These are phyloP conservation scores for Xylaria sp. DNA, from an alignment of 2,329 filamentous ascomycete genomes.

Conservation along the genomic window DNA sequence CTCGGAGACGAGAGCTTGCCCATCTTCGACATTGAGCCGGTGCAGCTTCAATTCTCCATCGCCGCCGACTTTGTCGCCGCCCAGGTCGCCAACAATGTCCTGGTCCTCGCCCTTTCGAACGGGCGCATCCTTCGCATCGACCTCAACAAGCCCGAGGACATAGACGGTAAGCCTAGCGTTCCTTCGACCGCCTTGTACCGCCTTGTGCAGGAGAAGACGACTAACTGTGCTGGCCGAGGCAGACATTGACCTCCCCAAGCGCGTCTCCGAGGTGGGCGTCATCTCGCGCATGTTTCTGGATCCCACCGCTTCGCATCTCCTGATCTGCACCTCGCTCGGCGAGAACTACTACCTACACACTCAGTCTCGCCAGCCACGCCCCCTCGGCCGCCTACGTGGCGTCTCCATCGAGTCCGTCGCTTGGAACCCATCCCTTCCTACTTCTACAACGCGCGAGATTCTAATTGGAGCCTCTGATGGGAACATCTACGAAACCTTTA, in stretches of 20 bases:
- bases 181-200: not conserved
- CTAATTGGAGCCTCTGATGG: constrained; percentile 92
- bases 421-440: constrained; percentile 94
- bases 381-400: constrained; percentile 83
- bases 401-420: constrained; percentile 89
- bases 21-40: constrained; percentile 93
- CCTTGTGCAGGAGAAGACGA: constrained; percentile 5
- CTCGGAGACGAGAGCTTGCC: constrained; percentile 73
- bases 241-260: constrained; percentile 98
- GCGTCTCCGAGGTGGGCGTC: constrained; percentile 87
- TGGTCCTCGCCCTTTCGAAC: constrained; percentile 91
- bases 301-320: constrained; percentile 91
- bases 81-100: constrained; percentile 96
- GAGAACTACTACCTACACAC: constrained; percentile 99
- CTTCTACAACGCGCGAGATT: constrained; percentile 94
- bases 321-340: constrained; percentile 89
- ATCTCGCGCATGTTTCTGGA: constrained; percentile 98
- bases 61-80: constrained; percentile 96
- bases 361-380: constrained; percentile 88
- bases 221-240: constrained; percentile 33
- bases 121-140: constrained; percentile 94
- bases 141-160: constrained; percentile 91
- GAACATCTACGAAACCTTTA: constrained; percentile 93
- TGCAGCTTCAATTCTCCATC: constrained; percentile 93
- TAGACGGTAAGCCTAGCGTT: constrained; percentile 71